phyloP scores from a whole-genome alignment of 23 red algal genomes.

The Pyropia haitanensis region DNA sequence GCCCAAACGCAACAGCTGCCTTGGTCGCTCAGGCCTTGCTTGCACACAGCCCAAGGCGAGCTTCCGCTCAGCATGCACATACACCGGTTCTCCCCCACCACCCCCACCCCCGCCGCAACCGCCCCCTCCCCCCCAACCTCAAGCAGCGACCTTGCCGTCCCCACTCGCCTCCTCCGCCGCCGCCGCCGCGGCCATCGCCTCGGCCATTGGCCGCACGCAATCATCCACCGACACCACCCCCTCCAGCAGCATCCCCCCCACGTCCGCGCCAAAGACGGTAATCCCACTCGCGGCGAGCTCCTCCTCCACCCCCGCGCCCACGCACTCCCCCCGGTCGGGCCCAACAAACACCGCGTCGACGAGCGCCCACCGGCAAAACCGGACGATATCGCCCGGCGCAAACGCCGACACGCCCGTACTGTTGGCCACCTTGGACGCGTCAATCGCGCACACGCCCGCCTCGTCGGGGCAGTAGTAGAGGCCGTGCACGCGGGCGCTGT shows the following conservation, averaged over 20 bases:
- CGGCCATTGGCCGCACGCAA: constrained; percentile 4
- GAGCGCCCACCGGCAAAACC: constrained; percentile 38
- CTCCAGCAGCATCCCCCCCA: constrained; percentile 31
- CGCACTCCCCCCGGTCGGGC: constrained; percentile 8
- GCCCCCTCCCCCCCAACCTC: too few relatives aligned
- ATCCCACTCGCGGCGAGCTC: constrained; percentile 25
- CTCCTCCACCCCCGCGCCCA: constrained; percentile 23
- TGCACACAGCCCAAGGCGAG: too few relatives aligned
- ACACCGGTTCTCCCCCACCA: too few relatives aligned
- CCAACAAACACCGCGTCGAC: constrained; percentile 65
- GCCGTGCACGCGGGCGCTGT: constrained; percentile 23
- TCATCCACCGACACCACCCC: constrained; percentile 30
- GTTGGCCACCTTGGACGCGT: constrained; percentile 19
- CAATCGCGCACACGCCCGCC: constrained; percentile 21
- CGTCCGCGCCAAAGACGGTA: constrained; percentile 61
- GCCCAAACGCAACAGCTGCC: too few relatives aligned
- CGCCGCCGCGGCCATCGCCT: background rate
- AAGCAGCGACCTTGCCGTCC: too few relatives aligned
- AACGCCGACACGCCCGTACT: constrained; percentile 8
- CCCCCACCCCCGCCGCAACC: too few relatives aligned
- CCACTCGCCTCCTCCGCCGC: too few relatives aligned
- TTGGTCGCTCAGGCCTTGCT: too few relatives aligned
- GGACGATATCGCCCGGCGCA: constrained; percentile 18
- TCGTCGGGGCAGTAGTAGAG: constrained; percentile 50
- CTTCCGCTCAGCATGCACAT: too few relatives aligned